phyloP scores from a whole-genome alignment of 805 yeast species.

The Candida endomychidarum region DNA sequence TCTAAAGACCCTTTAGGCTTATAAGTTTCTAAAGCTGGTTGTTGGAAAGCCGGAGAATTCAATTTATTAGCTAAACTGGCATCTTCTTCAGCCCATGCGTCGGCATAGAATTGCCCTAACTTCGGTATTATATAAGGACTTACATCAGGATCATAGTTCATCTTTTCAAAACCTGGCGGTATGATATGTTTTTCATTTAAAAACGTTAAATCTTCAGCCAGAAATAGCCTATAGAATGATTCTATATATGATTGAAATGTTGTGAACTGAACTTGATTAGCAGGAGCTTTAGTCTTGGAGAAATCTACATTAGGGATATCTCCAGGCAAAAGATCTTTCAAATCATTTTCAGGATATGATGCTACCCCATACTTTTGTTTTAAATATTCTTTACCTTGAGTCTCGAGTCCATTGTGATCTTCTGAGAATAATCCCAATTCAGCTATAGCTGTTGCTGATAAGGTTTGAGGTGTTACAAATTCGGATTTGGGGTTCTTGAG shows the following conservation, averaged over 20 bases:
- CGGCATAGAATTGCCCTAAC: constrained; percentile 78
- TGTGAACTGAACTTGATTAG: constrained; percentile 88
- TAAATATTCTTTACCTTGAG: constrained; percentile 71
- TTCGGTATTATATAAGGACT: constrained; percentile 81
- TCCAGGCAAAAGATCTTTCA: constrained; percentile 80
- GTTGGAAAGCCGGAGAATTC: constrained; percentile 47
- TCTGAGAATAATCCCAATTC: constrained; percentile 67
- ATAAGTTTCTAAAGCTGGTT: constrained; percentile 42
- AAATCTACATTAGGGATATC: constrained; percentile 84
- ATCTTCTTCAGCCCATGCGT: constrained; percentile 87
- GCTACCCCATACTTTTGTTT: constrained; percentile 83
- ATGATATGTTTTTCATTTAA: constrained; percentile 60
- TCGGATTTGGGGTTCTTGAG: constrained; percentile 74
- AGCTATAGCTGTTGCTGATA: constrained; percentile 61
- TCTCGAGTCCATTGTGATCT: constrained; percentile 54
- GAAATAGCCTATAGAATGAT: constrained; percentile 73
- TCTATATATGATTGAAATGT: constrained; percentile 86
- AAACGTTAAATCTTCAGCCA: constrained; percentile 79
- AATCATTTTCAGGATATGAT: constrained; percentile 79
- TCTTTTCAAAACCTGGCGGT: constrained; percentile 48
- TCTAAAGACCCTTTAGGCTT: constrained; percentile 62
- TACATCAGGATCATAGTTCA: constrained; percentile 60
- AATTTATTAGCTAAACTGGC: constrained; percentile 42
- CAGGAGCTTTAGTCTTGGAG: constrained; percentile 64
- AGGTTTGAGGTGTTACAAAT: constrained; percentile 66